Base-by-base conservation (phyloP, 495 filamentous ascomycete species). In the Xylaria telfairii region DNA sequence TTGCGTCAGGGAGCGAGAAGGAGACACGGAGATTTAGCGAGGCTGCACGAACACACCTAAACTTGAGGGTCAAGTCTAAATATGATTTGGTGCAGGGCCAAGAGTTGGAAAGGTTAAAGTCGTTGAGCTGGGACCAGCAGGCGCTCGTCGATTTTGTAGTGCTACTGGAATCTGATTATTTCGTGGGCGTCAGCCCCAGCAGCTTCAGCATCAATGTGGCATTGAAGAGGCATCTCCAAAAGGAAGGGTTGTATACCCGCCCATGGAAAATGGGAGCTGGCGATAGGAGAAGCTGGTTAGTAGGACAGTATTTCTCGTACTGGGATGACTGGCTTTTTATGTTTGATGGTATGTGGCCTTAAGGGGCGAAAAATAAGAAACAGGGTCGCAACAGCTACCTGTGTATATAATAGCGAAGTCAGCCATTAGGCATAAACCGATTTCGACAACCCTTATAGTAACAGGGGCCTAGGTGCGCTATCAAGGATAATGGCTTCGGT, bases 251-350 rank as follows among this genome's bases (percentile, higher is more conserved):
- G 28, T 75, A 82, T 54, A 81, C 80, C 0, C 68, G 82, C 19
- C 82, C 82, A 4, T 85, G 82, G 82, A 82, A 72, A 69, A 75
- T 82, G 17, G 79, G 79, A 4, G 74, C 73, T 4, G 77, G 83
- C 0, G 82, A 85, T 63, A 81, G 76, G 26, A 66, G 79, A 34
- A 85, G 82, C 39, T 83, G 81, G 82, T 70, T 85, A 37, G 73
- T 81, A 0, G 83, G 83, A 3, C 78, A 73, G 9, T 81, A 81
- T 57, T 73, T 79, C 24, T 67, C 76, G 6, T 85, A 84, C 59
- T 84, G 80, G 81, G 78, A 82, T 21, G 80, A 85, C 41, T 84
- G 82, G 82, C 67, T 83, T 9, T 85, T 81, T 39, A 85, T 85
- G 82, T 85, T 76, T 46, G 83, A 85, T 42, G 81, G 81, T 0